These are phyloP conservation scores for Hypoxylon sp. DNA, from an alignment of 2,329 filamentous ascomycete genomes.

Conservation along the genomic window DNA sequence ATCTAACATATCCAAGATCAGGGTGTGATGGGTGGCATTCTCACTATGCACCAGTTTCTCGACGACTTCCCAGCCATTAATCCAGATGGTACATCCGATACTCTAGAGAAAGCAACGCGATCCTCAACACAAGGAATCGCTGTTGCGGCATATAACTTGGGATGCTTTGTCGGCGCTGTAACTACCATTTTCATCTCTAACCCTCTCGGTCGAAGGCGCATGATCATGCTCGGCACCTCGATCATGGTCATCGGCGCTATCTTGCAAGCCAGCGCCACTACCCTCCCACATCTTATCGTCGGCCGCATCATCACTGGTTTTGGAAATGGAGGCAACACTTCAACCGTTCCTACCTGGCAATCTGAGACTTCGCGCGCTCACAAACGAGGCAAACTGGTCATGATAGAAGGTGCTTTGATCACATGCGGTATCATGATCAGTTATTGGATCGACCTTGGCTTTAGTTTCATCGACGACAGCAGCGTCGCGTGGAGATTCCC, in stretches of 20 bases:
- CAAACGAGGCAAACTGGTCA: constrained; percentile 72
- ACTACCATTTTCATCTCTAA: constrained; percentile 67
- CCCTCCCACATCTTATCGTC: constrained; percentile 69
- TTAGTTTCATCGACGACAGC: constrained; percentile 64
- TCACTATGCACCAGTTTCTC: constrained; percentile 77
- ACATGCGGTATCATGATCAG: constrained; percentile 70
- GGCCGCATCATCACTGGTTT: constrained; percentile 65
- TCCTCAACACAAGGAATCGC: constrained; percentile 68
- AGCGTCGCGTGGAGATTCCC: constrained; percentile 73
- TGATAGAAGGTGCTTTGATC: constrained; percentile 72
- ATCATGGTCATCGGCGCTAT: constrained; percentile 72
- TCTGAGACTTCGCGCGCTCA: constrained; percentile 71
- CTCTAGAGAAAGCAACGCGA: constrained; percentile 58
- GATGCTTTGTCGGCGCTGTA: constrained; percentile 68
- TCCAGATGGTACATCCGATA: constrained; percentile 56
- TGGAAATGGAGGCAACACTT: constrained; percentile 61
- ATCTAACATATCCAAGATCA: constrained; percentile 70
- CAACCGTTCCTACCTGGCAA: constrained; percentile 72
- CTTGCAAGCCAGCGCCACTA: constrained; percentile 59
- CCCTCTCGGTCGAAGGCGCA: constrained; percentile 68
- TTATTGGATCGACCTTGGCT: constrained; percentile 74
- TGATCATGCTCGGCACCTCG: constrained; percentile 69
- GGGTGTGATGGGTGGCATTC: constrained; percentile 81
- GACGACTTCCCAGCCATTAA: constrained; percentile 69
- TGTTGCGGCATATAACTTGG: constrained; percentile 71